Conservation (phyloP, 495 filamentous ascomycete genomes). For the Copromyces sp. region DNA sequence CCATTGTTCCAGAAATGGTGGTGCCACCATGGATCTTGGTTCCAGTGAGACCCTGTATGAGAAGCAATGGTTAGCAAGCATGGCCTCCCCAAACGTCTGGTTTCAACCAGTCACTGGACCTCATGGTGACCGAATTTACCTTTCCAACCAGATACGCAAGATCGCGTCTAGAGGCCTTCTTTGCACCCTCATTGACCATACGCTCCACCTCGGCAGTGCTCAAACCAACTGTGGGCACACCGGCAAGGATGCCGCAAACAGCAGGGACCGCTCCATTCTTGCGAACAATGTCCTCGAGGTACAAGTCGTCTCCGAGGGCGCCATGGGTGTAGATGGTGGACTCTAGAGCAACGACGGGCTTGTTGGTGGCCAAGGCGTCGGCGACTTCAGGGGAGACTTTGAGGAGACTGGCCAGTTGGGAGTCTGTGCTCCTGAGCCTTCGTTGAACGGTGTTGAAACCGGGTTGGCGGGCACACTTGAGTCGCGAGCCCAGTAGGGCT, state of each 20-base stretch:
- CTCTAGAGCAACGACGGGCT: constrained; percentile 85
- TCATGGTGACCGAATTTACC: constrained; percentile 39
- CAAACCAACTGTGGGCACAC: constrained; percentile 73
- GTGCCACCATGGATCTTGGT: constrained; percentile 74
- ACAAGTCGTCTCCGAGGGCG: constrained; percentile 74
- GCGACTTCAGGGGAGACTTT: constrained; percentile 72
- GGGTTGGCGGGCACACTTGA: not conserved
- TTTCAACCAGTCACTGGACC: not conserved
- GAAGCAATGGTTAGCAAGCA: not conserved
- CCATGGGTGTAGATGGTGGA: constrained; percentile 71
- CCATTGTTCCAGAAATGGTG: constrained; percentile 86
- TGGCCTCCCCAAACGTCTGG: too few species aligned
- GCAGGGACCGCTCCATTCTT: constrained; percentile 81
- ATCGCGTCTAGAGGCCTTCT: constrained; percentile 83
- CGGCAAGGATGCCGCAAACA: constrained; percentile 75
- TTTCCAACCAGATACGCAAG: constrained; percentile 69
- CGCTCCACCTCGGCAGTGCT: constrained; percentile 54
- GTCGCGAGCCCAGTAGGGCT: not conserved
- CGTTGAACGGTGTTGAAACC: not conserved
- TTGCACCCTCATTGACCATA: constrained; percentile 55
- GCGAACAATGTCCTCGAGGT: constrained; percentile 70
- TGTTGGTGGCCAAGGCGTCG: constrained; percentile 57
- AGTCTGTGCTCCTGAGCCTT: not conserved
- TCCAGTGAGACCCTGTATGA: constrained; percentile 48
- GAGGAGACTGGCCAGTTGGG: constrained; percentile 46